Conservation (phyloP, 768 basidiomycete species). For the Russula lepida region DNA sequence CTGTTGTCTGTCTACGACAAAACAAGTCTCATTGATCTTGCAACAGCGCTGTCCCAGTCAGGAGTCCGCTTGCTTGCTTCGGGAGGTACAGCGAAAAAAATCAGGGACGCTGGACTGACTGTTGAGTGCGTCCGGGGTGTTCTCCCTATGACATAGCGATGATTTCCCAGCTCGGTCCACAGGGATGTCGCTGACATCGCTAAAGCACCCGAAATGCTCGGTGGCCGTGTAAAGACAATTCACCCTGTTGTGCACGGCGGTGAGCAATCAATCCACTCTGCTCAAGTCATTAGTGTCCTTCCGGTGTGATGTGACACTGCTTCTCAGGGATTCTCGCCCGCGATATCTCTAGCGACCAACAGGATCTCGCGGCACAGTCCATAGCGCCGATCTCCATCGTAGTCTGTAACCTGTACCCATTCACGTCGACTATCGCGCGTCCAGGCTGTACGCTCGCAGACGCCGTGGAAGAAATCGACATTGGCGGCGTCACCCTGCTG, state of each 20-base stretch:
- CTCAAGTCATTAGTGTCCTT: not conserved
- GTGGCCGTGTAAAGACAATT: slow-evolving; percentile 95
- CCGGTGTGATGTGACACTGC: not conserved
- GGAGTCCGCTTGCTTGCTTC: slow-evolving; percentile 89
- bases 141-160: not conserved
- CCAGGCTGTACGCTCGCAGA: slow-evolving; percentile 84
- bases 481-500: slow-evolving; percentile 95
- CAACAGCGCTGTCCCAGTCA: slow-evolving; percentile 67
- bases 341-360: slow-evolving; percentile 80
- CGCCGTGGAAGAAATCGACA: slow-evolving; percentile 97
- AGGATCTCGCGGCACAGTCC: slow-evolving; percentile 70
- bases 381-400: slow-evolving; percentile 95
- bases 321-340: slow-evolving; percentile 87
- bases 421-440: slow-evolving; percentile 81
- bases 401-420: slow-evolving; percentile 98
- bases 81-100: slow-evolving; percentile 96
- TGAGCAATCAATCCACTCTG: slow-evolving; percentile 27
- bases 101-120: slow-evolving; percentile 84
- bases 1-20: slow-evolving; percentile 97
- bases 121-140: slow-evolving; percentile 60
- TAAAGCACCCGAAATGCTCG: slow-evolving; percentile 97
- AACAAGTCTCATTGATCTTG: slow-evolving; percentile 78
- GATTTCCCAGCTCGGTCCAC: not conserved
- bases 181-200: slow-evolving; percentile 98
- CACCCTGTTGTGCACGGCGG: slow-evolving; percentile 98